Evolutionary conservation across 179 eudicot genomes (phyloP).

Genomic region (Pouteria campechiana): DNA sequence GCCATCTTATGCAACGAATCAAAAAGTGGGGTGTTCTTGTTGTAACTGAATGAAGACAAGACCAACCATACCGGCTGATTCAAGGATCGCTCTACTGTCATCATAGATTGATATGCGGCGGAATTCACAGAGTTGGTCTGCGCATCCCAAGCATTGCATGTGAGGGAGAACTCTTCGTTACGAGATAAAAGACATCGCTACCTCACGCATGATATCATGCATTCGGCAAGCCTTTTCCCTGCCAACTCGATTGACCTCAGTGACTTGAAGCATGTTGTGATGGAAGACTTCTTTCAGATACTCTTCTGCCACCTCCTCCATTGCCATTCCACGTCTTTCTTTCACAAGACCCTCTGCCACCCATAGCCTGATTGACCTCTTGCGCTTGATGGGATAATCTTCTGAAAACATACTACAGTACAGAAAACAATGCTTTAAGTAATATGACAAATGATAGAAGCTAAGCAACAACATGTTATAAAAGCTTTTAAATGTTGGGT

Average conservation of each 20-base stretch:
- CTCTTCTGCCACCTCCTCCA: conserved; percentile 39
- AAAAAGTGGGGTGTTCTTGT: too few relatives aligned
- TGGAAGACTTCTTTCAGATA: conserved; percentile 29
- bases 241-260: conserved; percentile 17
- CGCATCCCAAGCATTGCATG: conserved; percentile 10
- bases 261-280: conserved; percentile 39
- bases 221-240: conserved; percentile 25
- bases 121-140: too few relatives aligned
- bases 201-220: conserved; percentile 55
- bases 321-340: conserved; percentile 20
- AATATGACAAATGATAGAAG: conserved; percentile 40
- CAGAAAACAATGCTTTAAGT: conserved; percentile 51
- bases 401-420: conserved; percentile 39
- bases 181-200: conserved; percentile 20
- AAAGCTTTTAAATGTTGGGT: conserved; percentile 20
- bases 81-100: too few relatives aligned
- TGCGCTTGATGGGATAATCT: conserved; percentile 27
- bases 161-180: conserved; percentile 17
- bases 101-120: too few relatives aligned
- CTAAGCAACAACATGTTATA: conserved; percentile 34
- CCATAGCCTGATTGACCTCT: conserved; percentile 45
- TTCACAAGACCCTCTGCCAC: conserved; percentile 40
- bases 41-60: too few relatives aligned
- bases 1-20: conserved; percentile 7
- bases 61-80: too few relatives aligned